These are phyloP conservation scores for Filosporella fistucella DNA, from an alignment of 495 filamentous ascomycete genomes.

Conservation along the genomic window DNA sequence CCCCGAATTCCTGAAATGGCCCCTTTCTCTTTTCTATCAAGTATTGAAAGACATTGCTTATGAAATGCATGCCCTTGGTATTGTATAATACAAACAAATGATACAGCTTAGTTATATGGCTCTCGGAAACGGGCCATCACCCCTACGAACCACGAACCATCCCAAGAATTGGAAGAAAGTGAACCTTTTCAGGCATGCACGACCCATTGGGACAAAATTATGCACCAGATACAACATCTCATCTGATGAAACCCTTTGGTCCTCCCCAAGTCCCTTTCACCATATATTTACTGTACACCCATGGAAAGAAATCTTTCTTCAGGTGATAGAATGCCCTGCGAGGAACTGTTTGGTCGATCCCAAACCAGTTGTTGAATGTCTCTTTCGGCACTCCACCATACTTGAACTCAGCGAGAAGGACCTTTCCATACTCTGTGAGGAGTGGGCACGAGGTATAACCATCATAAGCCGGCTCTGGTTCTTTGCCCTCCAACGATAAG, in stretches of 20 bases:
- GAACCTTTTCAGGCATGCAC: too few relatives aligned
- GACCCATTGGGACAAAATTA: neutral
- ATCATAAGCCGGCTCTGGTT: conserved; percentile 48
- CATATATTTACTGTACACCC: conserved; percentile 57
- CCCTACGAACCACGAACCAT: too few relatives aligned
- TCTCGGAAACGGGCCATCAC: too few relatives aligned
- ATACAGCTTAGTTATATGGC: too few relatives aligned
- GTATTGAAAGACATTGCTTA: too few relatives aligned
- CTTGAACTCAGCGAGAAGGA: conserved; percentile 68
- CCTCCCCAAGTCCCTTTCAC: conserved; percentile 61
- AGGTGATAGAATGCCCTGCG: conserved; percentile 55
- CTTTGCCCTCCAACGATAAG: conserved; percentile 47
- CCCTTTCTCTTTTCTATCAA: too few relatives aligned
- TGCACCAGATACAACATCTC: neutral
- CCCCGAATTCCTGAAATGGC: too few relatives aligned
- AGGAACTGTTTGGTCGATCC: conserved; percentile 52
- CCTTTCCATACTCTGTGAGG: conserved; percentile 61
- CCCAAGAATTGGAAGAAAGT: too few relatives aligned
- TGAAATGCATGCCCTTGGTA: too few relatives aligned
- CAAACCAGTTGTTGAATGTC: conserved; percentile 54
- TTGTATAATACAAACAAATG: too few relatives aligned
- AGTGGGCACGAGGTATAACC: conserved; percentile 69
- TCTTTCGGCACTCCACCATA: conserved; percentile 68
- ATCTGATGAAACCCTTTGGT: conserved; percentile 42
- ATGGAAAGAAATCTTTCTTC: conserved; percentile 71